phyloP scores from a whole-genome alignment of 208 protist species.

The Trichomonas tenax region DNA sequence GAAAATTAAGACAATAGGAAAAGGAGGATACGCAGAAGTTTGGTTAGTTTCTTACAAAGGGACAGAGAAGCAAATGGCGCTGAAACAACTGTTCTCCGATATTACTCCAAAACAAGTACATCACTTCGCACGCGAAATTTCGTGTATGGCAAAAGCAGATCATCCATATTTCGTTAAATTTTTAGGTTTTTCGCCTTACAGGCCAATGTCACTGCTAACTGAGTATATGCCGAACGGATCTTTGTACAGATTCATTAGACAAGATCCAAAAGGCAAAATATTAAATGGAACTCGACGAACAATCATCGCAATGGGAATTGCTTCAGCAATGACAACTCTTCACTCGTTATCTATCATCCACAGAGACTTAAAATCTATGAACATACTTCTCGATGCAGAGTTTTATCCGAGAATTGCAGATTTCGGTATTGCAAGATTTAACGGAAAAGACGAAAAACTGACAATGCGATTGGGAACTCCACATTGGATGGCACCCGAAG shows the following conservation, averaged over 20 bases:
- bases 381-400: constrained; percentile 33
- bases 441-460: background rate
- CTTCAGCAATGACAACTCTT: constrained; percentile 39
- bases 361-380: constrained; percentile 42
- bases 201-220: background rate
- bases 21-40: background rate
- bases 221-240: background rate
- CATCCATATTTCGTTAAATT: background rate
- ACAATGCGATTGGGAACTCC: background rate
- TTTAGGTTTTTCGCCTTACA: background rate
- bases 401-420: background rate
- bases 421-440: constrained; percentile 13
- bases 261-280: background rate
- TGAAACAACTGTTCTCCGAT: background rate
- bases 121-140: background rate
- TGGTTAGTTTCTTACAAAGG: background rate
- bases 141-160: background rate
- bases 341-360: constrained; percentile 41
- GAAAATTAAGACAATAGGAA: background rate
- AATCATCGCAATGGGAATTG: constrained; percentile 34
- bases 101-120: background rate
- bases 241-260: background rate
- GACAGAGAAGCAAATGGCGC: background rate
- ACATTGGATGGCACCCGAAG: constrained; percentile 19
- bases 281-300: background rate